Evolutionary conservation across 2,329 filamentous ascomycete genomes (phyloP), one percentile per base, ranked within the genome.

Genomic region (Coccinonectria pachysandricola): DNA sequence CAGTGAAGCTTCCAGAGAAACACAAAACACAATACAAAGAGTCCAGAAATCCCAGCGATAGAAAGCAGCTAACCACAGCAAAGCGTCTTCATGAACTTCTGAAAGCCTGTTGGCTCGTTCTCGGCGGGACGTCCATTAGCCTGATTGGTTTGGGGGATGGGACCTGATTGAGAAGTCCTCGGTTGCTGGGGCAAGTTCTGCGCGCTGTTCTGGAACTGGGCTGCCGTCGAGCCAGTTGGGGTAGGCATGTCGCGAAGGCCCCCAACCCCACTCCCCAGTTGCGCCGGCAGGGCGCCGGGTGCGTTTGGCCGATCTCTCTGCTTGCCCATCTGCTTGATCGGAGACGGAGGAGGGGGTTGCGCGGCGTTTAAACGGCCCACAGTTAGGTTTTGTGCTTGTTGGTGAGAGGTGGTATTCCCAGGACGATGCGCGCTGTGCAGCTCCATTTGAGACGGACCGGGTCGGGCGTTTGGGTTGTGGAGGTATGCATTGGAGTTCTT

Each of bases 131-230:
- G 66, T 41, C 65, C 67, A 49, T 59, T 71, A 53, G 59, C 60
- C 49, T 60, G 61, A 39, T 68, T 60, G 50, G 66, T 63, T 27
- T 52, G 52, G 23, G 64, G 69, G 62, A 75, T 64, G 33, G 66
- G 71, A 32, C 68, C 64, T 49, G 76, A 73, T 35, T 69, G 64
- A 35, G 69, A 71, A 50, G 71, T 68, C 39, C 68, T 65, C 48
- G 70, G 75, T 46, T 71, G 74, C 45, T 73, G 75, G 25, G 80
- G 72, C 40, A 93, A 70, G 56, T 94, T 91, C 55, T 85, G 83
- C 50, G 81, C 83, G 63, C 85, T 94, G 69, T 85, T 88, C 64
- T 93, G 86, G 68, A 94, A 95, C 54, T 95, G 88, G 42, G 88
- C 88, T 59, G 92, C 84, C 39, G 85, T 95, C 52, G 85, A 94